These are phyloP conservation scores for Flaveria brownii DNA, from an alignment of 129 eudicot genomes.

Conservation along the genomic window DNA sequence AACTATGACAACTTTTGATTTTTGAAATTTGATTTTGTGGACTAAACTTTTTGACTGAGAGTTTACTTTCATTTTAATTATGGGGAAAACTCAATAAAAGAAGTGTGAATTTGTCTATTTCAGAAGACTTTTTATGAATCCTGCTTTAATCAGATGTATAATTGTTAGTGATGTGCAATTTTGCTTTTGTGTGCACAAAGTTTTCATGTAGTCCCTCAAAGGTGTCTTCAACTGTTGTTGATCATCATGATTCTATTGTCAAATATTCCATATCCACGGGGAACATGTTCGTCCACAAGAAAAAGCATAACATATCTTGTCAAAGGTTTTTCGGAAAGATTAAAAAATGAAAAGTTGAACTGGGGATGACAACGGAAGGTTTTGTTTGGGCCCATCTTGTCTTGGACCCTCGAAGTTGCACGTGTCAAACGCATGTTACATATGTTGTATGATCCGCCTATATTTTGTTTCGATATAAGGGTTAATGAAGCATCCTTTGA, in stretches of 20 bases:
- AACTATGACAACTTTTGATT: background rate
- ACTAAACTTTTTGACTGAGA: slow-evolving; percentile 12
- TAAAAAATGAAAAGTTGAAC: slow-evolving; percentile 1
- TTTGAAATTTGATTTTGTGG: background rate
- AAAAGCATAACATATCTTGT: background rate
- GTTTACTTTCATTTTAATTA: background rate
- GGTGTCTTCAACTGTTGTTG: slow-evolving; percentile 17
- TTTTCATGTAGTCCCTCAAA: slow-evolving; percentile 24
- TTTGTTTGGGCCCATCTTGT: background rate
- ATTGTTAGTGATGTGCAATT: slow-evolving; percentile 7
- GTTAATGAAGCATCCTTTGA: background rate
- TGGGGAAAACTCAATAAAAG: background rate
- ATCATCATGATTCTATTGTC: slow-evolving; percentile 1
- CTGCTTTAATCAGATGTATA: slow-evolving; percentile 1
- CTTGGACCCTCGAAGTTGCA: background rate
- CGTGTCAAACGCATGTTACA: background rate
- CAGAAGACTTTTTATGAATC: background rate
- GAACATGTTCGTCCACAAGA: slow-evolving; percentile 9
- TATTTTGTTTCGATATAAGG: too few species aligned
- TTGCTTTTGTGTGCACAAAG: slow-evolving; percentile 16
- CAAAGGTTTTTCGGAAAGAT: background rate
- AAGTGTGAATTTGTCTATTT: background rate
- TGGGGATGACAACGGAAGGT: background rate
- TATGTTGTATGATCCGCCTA: background rate
- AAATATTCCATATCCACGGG: background rate